phyloP scores from a whole-genome alignment of 345 rosid genomes.

The Cardamine chenopodiifolia region DNA sequence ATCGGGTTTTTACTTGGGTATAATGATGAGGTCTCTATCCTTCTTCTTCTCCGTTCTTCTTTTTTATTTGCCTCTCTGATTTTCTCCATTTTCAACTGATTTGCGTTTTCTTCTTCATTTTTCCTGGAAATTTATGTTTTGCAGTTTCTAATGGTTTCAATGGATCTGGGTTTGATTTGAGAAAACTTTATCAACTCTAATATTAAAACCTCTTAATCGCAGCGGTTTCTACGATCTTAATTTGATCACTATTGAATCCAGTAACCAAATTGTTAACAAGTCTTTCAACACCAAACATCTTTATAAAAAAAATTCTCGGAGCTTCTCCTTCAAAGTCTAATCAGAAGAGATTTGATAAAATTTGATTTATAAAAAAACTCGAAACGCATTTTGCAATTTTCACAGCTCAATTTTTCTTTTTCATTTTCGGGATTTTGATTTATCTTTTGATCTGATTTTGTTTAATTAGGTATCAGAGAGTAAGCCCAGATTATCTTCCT shows the following conservation, averaged over 20 bases:
- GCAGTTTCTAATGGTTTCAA: background rate
- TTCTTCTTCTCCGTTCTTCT: conserved; percentile 21
- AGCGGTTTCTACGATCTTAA: background rate
- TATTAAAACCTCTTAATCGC: conserved; percentile 2
- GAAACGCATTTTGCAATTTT: conserved; percentile 14
- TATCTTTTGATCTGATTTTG: background rate
- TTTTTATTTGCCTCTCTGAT: background rate
- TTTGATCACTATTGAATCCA: conserved; percentile 26
- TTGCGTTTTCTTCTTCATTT: background rate
- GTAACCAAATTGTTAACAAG: background rate
- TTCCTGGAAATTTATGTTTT: background rate
- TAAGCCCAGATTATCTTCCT: conserved; percentile 59
- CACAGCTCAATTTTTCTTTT: background rate
- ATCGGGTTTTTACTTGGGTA: conserved; percentile 36
- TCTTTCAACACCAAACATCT: background rate
- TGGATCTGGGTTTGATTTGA: conserved; percentile 39
- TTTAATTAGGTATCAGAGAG: conserved; percentile 63
- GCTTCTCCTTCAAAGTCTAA: conserved; percentile 4
- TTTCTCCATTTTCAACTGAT: conserved; percentile 11
- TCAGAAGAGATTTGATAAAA: background rate
- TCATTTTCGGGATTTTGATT: background rate
- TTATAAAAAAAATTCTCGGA: background rate
- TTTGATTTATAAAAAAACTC: background rate
- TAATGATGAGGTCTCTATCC: conserved; percentile 47
- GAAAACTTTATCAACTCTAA: conserved; percentile 19